These are phyloP conservation scores for Calonectria pseudoreteaudii DNA, from an alignment of 2,329 filamentous ascomycete genomes.

Conservation along the genomic window DNA sequence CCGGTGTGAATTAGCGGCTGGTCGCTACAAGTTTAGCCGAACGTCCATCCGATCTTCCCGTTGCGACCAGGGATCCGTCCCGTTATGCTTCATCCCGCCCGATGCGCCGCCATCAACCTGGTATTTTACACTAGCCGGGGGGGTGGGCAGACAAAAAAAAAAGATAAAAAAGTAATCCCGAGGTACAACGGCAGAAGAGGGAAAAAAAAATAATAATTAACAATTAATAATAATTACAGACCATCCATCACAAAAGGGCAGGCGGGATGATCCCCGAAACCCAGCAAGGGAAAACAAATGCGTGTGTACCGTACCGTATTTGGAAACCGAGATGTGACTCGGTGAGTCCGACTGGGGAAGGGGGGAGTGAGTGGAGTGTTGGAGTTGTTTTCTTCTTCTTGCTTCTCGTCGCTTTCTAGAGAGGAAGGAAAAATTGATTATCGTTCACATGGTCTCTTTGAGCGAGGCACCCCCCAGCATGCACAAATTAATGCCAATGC, in stretches of 20 bases:
- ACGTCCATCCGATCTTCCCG: slow-evolving; percentile 23
- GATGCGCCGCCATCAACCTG: slow-evolving; percentile 11
- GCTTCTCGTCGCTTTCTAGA: not conserved
- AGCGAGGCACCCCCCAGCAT: slow-evolving; percentile 4
- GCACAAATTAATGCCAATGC: slow-evolving; percentile 5
- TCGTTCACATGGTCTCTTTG: not conserved
- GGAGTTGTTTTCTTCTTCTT: not conserved
- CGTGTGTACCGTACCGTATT: not conserved
- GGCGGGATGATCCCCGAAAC: slow-evolving; percentile 1
- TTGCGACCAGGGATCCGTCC: slow-evolving; percentile 14
- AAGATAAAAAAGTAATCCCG: not conserved
- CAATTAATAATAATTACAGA: too few relatives aligned
- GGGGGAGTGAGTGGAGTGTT: not conserved
- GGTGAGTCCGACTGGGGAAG: not conserved
- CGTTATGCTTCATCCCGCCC: slow-evolving; percentile 8
- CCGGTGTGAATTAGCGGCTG: not conserved
- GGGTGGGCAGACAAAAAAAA: not conserved
- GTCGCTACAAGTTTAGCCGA: not conserved
- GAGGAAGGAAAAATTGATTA: not conserved
- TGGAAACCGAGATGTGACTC: not conserved
- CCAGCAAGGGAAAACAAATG: not conserved
- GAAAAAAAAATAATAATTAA: not conserved
- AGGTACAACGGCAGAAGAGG: not conserved
- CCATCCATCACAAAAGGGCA: not conserved
- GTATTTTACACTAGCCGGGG: not conserved